phyloP scores from a whole-genome alignment of 441 rosid genomes.

The Corymbia citriodora region DNA sequence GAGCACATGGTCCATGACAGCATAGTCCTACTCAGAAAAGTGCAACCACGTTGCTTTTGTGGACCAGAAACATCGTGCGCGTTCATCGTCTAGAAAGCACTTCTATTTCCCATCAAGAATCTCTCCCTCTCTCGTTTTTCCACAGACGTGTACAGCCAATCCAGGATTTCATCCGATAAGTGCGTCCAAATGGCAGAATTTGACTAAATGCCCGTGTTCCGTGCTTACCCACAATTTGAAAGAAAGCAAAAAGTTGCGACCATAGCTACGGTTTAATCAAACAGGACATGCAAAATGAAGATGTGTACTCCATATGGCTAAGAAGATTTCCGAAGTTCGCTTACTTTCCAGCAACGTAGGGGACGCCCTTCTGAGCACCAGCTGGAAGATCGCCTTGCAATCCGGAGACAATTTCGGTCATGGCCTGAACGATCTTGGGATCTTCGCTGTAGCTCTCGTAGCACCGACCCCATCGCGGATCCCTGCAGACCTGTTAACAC shows the following conservation, averaged over 20 bases:
- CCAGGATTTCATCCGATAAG: neutral
- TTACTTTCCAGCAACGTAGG: conserved; percentile 56
- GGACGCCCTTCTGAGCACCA: conserved; percentile 30
- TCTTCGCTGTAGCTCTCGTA: conserved; percentile 74
- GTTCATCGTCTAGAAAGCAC: neutral
- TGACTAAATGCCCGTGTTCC: neutral
- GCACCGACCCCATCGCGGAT: conserved; percentile 77
- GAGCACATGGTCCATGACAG: neutral
- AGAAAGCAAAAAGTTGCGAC: neutral
- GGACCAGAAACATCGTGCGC: neutral
- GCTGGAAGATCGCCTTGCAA: conserved; percentile 55
- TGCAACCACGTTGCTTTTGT: neutral
- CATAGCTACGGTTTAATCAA: neutral
- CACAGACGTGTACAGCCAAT: neutral
- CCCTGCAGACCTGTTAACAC: conserved; percentile 49
- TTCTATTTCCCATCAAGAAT: neutral
- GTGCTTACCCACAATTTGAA: neutral
- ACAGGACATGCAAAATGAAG: neutral
- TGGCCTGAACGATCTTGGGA: conserved; percentile 36
- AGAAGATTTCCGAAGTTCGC: neutral
- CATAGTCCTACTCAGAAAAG: neutral
- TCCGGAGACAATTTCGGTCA: conserved; percentile 57
- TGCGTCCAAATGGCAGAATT: neutral
- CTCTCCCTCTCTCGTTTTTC: neutral
- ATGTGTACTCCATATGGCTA: neutral